phyloP scores from a whole-genome alignment of 2,329 filamentous ascomycete species.

The Aspergillus sp. region DNA sequence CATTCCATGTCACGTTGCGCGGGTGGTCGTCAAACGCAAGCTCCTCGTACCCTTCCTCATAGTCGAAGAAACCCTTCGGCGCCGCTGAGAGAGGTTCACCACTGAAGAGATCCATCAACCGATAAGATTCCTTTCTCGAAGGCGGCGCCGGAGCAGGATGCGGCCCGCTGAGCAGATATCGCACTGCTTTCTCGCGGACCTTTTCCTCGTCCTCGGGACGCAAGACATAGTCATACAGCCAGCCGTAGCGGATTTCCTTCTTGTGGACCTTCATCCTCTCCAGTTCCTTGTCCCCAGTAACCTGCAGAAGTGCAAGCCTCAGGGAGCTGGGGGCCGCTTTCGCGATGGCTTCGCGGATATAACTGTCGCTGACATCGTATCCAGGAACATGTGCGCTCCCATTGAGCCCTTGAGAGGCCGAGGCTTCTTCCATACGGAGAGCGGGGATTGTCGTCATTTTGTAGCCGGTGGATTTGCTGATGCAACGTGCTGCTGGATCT shows the following conservation, averaged over 20 bases:
- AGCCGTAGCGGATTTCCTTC: neutral
- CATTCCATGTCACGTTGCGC: neutral
- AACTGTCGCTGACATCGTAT: no score
- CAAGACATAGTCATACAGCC: neutral
- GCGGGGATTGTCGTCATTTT: no score
- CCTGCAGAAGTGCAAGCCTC: neutral
- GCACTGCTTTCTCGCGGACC: neutral
- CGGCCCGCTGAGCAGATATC: neutral
- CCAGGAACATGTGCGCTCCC: no score
- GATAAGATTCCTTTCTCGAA: no score
- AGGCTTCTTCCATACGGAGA: no score
- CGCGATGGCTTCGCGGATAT: neutral
- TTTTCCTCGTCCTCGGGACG: neutral
- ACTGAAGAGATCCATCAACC: no score
- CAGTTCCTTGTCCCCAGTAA: neutral
- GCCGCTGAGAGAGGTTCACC: no score
- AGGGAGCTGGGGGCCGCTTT: neutral
- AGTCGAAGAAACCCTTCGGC: no score
- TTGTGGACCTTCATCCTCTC: neutral
- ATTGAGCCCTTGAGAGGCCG: no score
- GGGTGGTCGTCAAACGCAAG: neutral
- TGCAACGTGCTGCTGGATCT: no score
- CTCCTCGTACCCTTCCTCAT: neutral
- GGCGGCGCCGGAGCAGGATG: no score
- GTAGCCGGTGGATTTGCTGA: no score